phyloP scores from a whole-genome alignment of 2,329 filamentous ascomycete species.

The Cercospora sesami region DNA sequence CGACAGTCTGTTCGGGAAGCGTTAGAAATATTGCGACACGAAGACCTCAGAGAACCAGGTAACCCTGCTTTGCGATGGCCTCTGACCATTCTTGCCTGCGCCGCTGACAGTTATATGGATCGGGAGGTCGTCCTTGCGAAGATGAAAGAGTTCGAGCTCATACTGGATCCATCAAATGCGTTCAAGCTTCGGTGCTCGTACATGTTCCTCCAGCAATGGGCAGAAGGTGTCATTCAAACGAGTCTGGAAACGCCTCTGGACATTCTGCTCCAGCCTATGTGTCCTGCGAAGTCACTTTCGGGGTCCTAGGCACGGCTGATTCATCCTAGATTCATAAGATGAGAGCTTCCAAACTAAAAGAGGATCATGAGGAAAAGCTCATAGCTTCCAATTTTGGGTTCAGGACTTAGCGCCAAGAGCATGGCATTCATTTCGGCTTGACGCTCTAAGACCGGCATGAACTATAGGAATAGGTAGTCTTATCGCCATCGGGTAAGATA shows the following conservation, averaged over 20 bases:
- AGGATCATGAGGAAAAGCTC: no score
- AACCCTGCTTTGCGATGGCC: constrained; percentile 26
- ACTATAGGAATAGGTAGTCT: no score
- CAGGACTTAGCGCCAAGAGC: no score
- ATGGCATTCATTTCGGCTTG: no score
- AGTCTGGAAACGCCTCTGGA: not conserved
- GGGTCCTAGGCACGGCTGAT: not conserved
- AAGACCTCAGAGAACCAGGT: constrained; percentile 16
- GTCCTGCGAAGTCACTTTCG: not conserved
- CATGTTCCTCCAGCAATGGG: not conserved
- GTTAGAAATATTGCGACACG: constrained; percentile 7
- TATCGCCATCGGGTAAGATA: no score
- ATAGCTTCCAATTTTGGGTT: no score
- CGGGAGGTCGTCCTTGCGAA: constrained; percentile 9
- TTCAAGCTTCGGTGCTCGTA: constrained; percentile 12
- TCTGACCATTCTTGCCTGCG: constrained; percentile 23
- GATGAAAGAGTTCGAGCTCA: constrained; percentile 18
- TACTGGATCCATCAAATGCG: constrained; percentile 21
- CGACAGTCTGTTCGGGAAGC: constrained; percentile 5
- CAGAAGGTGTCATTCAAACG: not conserved
- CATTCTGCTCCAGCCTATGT: not conserved
- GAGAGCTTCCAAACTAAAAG: no score
- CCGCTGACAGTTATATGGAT: constrained; percentile 14
- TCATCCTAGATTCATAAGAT: no score
- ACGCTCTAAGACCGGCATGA: no score